Evolutionary conservation across 1,284 basidiomycete species (phyloP), one percentile per base, ranked within the genome.

Genomic region (Meira miltonrushii): DNA sequence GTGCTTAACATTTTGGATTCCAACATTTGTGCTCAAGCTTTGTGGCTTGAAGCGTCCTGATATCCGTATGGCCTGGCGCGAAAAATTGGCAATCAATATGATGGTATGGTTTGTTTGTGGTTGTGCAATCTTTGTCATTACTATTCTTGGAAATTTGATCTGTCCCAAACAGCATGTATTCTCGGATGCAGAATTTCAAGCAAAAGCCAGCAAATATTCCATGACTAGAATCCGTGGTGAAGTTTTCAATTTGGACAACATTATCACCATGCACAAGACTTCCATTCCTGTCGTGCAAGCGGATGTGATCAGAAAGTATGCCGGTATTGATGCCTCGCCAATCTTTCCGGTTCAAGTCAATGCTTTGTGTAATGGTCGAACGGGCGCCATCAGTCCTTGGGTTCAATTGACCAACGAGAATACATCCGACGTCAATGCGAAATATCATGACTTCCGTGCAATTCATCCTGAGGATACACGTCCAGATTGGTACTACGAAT

Each of bases 291-390:
- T 97, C 46, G 86, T 96, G 0, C 84, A 87, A 1, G 68, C 80
- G 25, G 91, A 90, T 79, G 80, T 84, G 0, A 82, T 97, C 43
- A 79, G 91, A 74, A 84, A 86, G 63, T 97, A 96, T 70, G 90
- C 90, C 23, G 93, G 94, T 11, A 79, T 83, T 12, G 82, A 87
- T 54, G 84, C 89, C 1, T 87, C 90, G 51, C 79, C 84, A 59
- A 81, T 98, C 54, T 97, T 98, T 84, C 95, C 94, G 11, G 89
- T 98, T 17, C 94, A 98, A 82, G 92, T 98, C 77, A 89, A 86
- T 74, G 92, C 94, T 1, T 83, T 98, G 4, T 98, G 95, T 80
- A 89, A 90, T 63, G 93, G 94, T 54, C 82, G 89, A 39, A 82
- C 82, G 17, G 92, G 92, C 43, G 82, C 81, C 2, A 85, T 97